Base-by-base conservation (phyloP, 2,329 filamentous ascomycete genomes). In the Ophiocordyceps camponoti-saundersi region DNA sequence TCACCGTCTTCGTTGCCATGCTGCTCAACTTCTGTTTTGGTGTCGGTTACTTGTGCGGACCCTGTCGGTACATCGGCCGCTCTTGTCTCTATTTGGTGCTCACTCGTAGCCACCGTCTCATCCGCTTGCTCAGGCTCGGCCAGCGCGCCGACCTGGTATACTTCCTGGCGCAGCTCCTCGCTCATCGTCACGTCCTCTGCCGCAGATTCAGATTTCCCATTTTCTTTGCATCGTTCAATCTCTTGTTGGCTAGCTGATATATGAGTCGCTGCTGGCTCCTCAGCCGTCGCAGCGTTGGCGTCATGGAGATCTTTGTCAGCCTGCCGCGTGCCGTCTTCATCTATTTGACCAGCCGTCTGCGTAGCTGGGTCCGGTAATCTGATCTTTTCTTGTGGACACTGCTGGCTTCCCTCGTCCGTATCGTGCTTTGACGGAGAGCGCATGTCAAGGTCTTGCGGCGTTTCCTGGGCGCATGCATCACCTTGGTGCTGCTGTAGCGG, bases 141-240 rank as follows among this genome's bases (percentile, higher is more conserved):
- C 46, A 41, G 36, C 23, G 44, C 47, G 39, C 52, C 54, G 41
- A n/a, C 29, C 16, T 23, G 32, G 16, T 16, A 7, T 7, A 8
- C 34, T n/a, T 4, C 34, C 15, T 39, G 34, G 15, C 8, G 16
- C 7, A 18, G 34, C 34, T 18, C 34, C 16, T 29, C 26, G 4
- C 4, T 29, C 8, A 29, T 29, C 26, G 34, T 39, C 34, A n/a
- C 16, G 7, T n/a, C 34, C n/a, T 18, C 34, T n/a, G 16, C 16
- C 15, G 34, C 34, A 6, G 34, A 1, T 7, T n/a, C 8, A 16
- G n/a, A 39, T 10, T 16, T 16, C n/a, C 7, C 34, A 7, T 16
- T 16, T 16, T 39, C 34, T 18, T 16, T 13, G 2, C 13, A 15
- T 16, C 13, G 11, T n/a, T 36, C n/a, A 16, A 32, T 15, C 3